Conservation (phyloP, 78 protist genomes). For the Dictyostelium capitatum region DNA sequence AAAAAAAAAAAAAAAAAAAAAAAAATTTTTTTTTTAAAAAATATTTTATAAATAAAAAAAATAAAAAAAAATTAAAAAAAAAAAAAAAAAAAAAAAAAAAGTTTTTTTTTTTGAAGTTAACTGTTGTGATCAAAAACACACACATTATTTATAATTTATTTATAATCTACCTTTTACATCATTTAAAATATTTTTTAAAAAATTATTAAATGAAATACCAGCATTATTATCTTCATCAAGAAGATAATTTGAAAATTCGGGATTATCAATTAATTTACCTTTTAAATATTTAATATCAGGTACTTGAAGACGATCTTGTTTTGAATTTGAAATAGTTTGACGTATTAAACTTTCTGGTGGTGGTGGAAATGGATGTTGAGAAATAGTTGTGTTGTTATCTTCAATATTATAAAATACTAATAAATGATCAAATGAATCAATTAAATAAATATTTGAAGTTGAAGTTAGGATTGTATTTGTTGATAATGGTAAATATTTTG, state of each 20-base stretch:
- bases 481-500: constrained; percentile 56
- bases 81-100: no score
- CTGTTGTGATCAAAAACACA: no score
- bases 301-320: constrained; percentile 35
- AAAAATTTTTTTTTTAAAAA: no score
- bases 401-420: constrained; percentile 21
- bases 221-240: constrained; percentile 38
- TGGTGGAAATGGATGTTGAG: constrained; percentile 43
- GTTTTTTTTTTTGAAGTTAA: no score
- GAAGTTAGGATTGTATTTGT: neutral
- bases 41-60: no score
- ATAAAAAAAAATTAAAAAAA: no score
- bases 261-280: constrained; percentile 20
- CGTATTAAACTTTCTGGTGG: constrained; percentile 51
- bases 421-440: constrained; percentile 39
- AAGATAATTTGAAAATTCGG: constrained; percentile 18
- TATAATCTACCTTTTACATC: constrained; percentile 8
- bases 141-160: neutral
- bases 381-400: neutral
- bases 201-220: constrained; percentile 21
- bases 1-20: no score
- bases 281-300: constrained; percentile 12
- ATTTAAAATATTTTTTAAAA: neutral
- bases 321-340: constrained; percentile 29
- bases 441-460: constrained; percentile 39